These are phyloP conservation scores for Chlorella sorokiniana DNA, from an alignment of 139 green algal species.

Conservation along the genomic window DNA sequence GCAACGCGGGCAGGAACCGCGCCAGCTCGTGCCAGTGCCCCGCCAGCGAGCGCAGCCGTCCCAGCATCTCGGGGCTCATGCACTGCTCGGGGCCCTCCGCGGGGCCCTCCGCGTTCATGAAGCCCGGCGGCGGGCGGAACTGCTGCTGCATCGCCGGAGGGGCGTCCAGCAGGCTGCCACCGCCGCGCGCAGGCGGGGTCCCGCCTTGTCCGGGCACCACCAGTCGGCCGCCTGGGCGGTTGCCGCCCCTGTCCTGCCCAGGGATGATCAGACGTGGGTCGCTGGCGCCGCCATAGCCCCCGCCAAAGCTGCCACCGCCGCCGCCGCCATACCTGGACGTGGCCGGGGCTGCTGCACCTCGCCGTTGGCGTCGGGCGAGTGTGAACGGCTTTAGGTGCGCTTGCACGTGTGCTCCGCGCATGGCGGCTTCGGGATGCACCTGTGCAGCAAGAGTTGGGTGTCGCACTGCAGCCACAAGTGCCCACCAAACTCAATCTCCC, in stretches of 20 bases:
- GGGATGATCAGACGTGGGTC: conserved; percentile 20
- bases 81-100: background rate
- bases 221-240: background rate
- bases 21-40: conserved; percentile 79
- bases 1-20: conserved; percentile 65
- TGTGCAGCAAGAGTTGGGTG: background rate
- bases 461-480: too few relatives aligned
- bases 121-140: conserved; percentile 75
- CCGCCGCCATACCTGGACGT: conserved; percentile 3
- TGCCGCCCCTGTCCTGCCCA: background rate
- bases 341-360: background rate
- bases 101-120: conserved; percentile 68
- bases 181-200: background rate
- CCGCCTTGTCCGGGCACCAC: conserved; percentile 29
- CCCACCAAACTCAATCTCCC: too few relatives aligned
- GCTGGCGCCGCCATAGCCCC: background rate
- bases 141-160: conserved; percentile 19
- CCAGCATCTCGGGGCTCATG: conserved; percentile 52
- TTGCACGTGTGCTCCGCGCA: background rate
- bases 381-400: background rate
- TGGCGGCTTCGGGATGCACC: background rate
- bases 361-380: background rate
- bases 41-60: conserved; percentile 44
- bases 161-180: background rate
- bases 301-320: too few relatives aligned